phyloP scores from a whole-genome alignment of 2,329 filamentous ascomycete species.

The Aspergillus ibericus region DNA sequence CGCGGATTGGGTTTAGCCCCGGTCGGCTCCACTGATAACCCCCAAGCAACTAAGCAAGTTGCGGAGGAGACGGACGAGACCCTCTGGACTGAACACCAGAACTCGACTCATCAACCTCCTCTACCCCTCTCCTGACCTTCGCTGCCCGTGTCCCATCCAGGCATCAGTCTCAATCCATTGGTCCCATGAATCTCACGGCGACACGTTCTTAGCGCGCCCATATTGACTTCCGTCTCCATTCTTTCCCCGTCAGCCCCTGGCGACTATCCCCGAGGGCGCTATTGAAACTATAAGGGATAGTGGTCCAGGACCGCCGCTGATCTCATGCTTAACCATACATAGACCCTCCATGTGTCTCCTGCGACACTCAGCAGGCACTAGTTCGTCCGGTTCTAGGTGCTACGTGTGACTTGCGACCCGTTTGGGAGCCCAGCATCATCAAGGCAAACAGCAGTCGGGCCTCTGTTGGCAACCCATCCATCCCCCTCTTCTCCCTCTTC shows the following conservation, averaged over 20 bases:
- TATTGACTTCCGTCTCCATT: background rate
- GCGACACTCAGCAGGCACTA: slow-evolving; percentile 7
- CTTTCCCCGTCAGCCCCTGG: slow-evolving; percentile 11
- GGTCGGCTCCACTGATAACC: background rate
- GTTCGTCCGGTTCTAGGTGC: background rate
- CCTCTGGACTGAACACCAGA: background rate
- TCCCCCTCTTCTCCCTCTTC: background rate
- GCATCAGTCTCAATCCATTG: background rate
- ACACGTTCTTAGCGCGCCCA: background rate
- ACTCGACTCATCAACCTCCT: background rate
- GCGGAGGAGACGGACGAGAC: background rate
- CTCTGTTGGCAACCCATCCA: background rate
- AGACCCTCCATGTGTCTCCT: slow-evolving; percentile 7
- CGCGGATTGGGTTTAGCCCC: slow-evolving; percentile 2
- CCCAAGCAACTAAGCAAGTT: background rate
- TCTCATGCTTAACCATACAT: slow-evolving; percentile 14
- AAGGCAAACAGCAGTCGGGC: background rate
- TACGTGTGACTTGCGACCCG: slow-evolving; percentile 3
- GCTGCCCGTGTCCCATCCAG: background rate
- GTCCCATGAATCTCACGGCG: background rate
- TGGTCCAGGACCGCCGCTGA: slow-evolving; percentile 12
- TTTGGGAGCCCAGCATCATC: background rate
- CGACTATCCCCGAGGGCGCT: slow-evolving; percentile 5
- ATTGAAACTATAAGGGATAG: slow-evolving; percentile 16
- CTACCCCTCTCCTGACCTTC: background rate